Evolutionary conservation across 805 yeast species (phyloP).

Genomic region (Isabelozyma heimii): DNA sequence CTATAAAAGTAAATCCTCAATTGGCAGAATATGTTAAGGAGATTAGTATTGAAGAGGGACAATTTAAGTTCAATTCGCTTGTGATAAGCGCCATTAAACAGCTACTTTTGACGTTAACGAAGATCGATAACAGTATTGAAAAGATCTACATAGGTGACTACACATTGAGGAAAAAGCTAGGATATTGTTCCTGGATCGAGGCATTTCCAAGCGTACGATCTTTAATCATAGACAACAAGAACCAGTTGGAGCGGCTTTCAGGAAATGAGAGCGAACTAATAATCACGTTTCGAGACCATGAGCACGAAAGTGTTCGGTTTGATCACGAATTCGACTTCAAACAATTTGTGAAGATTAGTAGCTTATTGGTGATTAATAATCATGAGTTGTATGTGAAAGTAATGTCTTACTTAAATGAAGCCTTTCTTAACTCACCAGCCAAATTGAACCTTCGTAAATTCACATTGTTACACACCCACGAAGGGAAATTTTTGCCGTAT

Average conservation of each 20-base stretch:
- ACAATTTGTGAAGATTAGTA: not conserved
- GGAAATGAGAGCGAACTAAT: not conserved
- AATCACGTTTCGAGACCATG: not conserved
- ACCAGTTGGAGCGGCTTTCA: conserved; percentile 3
- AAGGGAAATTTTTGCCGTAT: conserved; percentile 7
- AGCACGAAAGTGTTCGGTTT: not conserved
- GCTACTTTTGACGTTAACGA: conserved; percentile 1
- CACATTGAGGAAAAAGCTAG: conserved; percentile 9
- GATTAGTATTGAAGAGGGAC: conserved; percentile 8
- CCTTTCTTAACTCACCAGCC: not conserved
- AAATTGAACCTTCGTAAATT: conserved; percentile 16
- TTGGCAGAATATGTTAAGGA: conserved; percentile 17
- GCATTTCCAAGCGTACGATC: conserved; percentile 11
- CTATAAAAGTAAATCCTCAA: conserved; percentile 24
- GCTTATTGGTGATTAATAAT: conserved; percentile 7
- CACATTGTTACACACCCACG: conserved; percentile 20
- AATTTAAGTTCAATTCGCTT: not conserved
- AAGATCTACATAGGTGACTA: conserved; percentile 17
- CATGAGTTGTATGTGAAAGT: conserved; percentile 12
- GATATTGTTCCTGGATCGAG: conserved; percentile 2
- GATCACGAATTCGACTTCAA: not conserved
- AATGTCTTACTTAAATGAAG: conserved; percentile 4
- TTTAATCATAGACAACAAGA: conserved; percentile 15
- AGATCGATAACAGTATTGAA: conserved; percentile 3
- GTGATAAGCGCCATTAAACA: not conserved